Percentiles rank a stretch among this genome's conserved stretches.
These are phyloP conservation scores for Physcomitrium patens DNA, from an alignment of 225 moss, liverwort and hornwort species.

Conservation along the genomic window DNA sequence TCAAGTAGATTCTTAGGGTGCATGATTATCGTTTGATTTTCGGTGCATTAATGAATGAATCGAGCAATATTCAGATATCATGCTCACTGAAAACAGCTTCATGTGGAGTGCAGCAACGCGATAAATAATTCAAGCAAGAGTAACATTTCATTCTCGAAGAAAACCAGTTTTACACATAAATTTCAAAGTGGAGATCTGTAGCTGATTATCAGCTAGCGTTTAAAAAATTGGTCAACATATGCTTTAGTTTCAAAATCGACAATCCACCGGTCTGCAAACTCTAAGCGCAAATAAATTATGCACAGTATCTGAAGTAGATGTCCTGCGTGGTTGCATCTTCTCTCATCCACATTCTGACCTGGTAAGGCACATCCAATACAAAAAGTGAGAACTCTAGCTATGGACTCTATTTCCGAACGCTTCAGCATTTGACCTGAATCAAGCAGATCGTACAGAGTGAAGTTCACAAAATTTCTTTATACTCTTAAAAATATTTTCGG, in stretches of 20 bases:
- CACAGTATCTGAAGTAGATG: slow-evolving; percentile 2
- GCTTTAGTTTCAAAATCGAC: slow-evolving; percentile 31
- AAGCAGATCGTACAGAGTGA: not conserved
- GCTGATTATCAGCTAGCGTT: not conserved
- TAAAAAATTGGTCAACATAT: slow-evolving; percentile 16
- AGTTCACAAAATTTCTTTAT: not conserved
- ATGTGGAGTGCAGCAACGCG: not conserved
- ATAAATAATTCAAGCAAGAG: not conserved
- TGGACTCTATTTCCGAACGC: not conserved
- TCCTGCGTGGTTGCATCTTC: slow-evolving; percentile 4
- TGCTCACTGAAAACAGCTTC: no score
- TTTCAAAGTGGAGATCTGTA: slow-evolving; percentile 11
- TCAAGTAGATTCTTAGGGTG: no score
- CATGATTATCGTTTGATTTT: no score
- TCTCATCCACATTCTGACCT: slow-evolving; percentile 21
- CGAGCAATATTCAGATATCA: no score
- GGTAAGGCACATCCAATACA: not conserved
- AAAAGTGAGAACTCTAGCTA: not conserved
- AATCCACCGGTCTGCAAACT: not conserved
- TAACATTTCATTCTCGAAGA: not conserved
- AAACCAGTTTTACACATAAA: not conserved
- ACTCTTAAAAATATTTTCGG: no score
- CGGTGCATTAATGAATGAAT: no score
- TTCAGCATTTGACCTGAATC: not conserved
- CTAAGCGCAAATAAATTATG: not conserved